Evolutionary conservation across 106 monocot genomes (phyloP).

Genomic region (Vanilla planifolia): DNA sequence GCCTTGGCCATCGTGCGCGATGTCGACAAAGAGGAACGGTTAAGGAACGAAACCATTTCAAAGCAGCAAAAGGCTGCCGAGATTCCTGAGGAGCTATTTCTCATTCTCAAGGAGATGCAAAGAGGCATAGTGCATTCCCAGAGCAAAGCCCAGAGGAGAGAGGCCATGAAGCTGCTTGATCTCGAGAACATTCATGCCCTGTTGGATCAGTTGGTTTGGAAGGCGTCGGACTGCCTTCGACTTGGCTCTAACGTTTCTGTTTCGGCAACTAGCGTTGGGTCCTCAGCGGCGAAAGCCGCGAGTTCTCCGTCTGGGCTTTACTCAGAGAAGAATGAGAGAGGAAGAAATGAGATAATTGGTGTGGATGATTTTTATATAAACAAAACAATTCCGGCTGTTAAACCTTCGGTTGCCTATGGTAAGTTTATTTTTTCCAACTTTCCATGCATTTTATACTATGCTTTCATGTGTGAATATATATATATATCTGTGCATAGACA

Average conservation of each 20-base stretch:
- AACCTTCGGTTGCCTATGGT: no score
- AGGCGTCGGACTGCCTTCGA: conserved; percentile 6
- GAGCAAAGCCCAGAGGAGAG: conserved; percentile 40
- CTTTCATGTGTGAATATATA: no score
- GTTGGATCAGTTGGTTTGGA: conserved; percentile 16
- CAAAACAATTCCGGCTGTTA: no score
- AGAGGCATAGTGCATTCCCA: conserved; percentile 25
- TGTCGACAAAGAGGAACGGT: conserved; percentile 45
- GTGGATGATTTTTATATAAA: no score
- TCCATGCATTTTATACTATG: no score
- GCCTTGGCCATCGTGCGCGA: conserved; percentile 27
- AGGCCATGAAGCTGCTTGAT: conserved; percentile 41
- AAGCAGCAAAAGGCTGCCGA: conserved; percentile 29
- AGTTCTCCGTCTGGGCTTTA: no score
- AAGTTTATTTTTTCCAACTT: no score
- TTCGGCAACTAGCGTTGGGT: not conserved
- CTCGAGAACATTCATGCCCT: conserved; percentile 31
- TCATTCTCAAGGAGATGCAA: conserved; percentile 45
- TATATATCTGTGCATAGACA: no score
- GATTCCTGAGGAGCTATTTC: conserved; percentile 51
- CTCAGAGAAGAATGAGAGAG: no score
- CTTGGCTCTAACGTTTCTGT: not conserved
- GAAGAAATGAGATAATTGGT: no score
- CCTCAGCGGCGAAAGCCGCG: no score
- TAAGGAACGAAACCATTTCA: conserved; percentile 16